These are phyloP conservation scores for Leccinum solheimii DNA, from an alignment of 1,284 basidiomycete genomes.

Conservation along the genomic window DNA sequence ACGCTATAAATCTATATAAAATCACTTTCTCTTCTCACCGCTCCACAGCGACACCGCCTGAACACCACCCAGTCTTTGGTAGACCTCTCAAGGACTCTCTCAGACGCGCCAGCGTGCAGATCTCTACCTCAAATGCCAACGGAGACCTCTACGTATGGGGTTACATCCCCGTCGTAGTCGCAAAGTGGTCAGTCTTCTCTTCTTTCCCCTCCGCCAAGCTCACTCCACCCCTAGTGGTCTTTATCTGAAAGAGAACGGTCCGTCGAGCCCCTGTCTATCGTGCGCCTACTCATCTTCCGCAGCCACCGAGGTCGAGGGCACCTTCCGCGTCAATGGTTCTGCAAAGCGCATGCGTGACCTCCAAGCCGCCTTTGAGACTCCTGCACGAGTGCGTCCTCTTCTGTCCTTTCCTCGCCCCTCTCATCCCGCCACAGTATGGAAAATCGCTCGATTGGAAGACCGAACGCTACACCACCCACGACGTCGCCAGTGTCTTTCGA, in stretches of 20 bases:
- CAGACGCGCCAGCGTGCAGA: slow-evolving; percentile 88
- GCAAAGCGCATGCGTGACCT: slow-evolving; percentile 95
- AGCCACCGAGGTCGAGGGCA: slow-evolving; percentile 95
- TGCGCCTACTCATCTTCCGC: slow-evolving; percentile 14
- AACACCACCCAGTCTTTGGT: slow-evolving; percentile 74
- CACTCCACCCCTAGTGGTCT: slow-evolving; percentile 58
- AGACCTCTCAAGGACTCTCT: slow-evolving; percentile 83
- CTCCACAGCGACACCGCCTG: slow-evolving; percentile 25
- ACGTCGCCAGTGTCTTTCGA: slow-evolving; percentile 94
- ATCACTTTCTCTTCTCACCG: slow-evolving; percentile 5
- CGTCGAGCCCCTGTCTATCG: slow-evolving; percentile 12
- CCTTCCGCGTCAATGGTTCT: slow-evolving; percentile 93
- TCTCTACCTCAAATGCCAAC: slow-evolving; percentile 85
- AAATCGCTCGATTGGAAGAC: slow-evolving; percentile 90
- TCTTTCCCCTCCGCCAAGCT: slow-evolving; percentile 7
- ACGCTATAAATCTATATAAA: slow-evolving; percentile 32
- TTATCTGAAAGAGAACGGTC: slow-evolving; percentile 89
- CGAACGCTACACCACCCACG: slow-evolving; percentile 87
- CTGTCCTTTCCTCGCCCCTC: background rate
- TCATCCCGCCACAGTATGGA: slow-evolving; percentile 66
- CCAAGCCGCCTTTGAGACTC: slow-evolving; percentile 86
- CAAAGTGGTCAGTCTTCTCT: slow-evolving; percentile 78
- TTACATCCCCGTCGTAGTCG: slow-evolving; percentile 95
- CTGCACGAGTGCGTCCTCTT: slow-evolving; percentile 69
- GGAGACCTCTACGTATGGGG: slow-evolving; percentile 89